Evolutionary conservation across 805 yeast genomes (phyloP).

Genomic region (Brettanomyces sp.): DNA sequence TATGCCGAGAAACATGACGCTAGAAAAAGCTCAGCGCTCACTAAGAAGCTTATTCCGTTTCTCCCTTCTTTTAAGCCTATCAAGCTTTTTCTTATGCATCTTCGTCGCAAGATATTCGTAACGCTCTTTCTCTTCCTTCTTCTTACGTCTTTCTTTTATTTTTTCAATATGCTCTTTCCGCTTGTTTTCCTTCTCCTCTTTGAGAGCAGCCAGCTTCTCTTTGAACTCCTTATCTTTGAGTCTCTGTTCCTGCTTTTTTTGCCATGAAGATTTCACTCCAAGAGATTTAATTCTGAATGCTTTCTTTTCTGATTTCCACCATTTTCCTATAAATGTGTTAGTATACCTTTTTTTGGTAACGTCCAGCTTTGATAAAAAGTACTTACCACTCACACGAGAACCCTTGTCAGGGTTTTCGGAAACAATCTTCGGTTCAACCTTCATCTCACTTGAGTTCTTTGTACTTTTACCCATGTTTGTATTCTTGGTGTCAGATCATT

Average conservation of each 20-base stretch:
- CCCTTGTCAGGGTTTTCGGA: constrained; percentile 19
- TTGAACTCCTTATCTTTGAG: constrained; percentile 58
- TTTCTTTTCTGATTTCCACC: constrained; percentile 61
- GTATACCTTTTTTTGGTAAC: background rate
- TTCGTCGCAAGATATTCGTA: constrained; percentile 72
- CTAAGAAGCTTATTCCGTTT: constrained; percentile 90
- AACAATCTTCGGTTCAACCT: constrained; percentile 1
- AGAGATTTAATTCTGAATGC: constrained; percentile 56
- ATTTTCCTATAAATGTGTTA: constrained; percentile 44
- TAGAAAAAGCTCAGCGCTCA: constrained; percentile 45
- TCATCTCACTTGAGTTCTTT: constrained; percentile 1
- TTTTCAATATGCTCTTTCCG: constrained; percentile 44
- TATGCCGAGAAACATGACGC: background rate
- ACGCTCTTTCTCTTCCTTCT: constrained; percentile 83
- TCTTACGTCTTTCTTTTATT: constrained; percentile 64
- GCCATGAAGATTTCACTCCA: constrained; percentile 59
- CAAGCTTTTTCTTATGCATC: constrained; percentile 89
- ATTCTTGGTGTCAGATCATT: background rate
- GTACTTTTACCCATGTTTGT: background rate
- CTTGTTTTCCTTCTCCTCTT: constrained; percentile 65
- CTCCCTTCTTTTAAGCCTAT: constrained; percentile 80
- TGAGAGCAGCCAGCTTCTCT: constrained; percentile 59
- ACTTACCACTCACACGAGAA: constrained; percentile 23
- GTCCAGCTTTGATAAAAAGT: background rate
- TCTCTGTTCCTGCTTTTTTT: constrained; percentile 55